These are phyloP conservation scores for Aspergillus aculeatus DNA, from an alignment of 2,329 filamentous ascomycete species.

Conservation along the genomic window DNA sequence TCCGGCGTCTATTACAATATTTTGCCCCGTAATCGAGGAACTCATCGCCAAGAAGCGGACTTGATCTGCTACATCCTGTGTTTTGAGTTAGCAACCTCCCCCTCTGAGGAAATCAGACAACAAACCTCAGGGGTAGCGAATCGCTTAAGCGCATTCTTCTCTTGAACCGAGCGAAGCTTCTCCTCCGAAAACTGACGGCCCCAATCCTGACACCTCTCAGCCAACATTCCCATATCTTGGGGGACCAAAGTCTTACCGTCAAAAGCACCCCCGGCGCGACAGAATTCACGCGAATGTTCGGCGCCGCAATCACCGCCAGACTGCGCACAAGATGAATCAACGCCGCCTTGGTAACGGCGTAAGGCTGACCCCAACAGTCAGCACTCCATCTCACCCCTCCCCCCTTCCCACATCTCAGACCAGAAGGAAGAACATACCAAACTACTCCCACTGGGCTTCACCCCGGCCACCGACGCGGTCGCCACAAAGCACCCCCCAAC, in stretches of 20 bases:
- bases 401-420: not conserved
- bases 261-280: slow-evolving; percentile 6
- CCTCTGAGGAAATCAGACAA: no score
- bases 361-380: not conserved
- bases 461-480: slow-evolving; percentile 63
- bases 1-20: slow-evolving; percentile 6
- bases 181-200: slow-evolving; percentile 4
- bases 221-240: not conserved
- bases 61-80: slow-evolving; percentile 8
- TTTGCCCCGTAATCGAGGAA: slow-evolving; percentile 3
- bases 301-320: slow-evolving; percentile 6
- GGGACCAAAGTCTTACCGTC: not conserved
- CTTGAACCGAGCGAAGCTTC: not conserved
- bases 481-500: slow-evolving; percentile 62
- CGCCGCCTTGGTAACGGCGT: slow-evolving; percentile 8
- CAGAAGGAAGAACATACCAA: slow-evolving; percentile 30
- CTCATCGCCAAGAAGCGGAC: not conserved
- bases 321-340: slow-evolving; percentile 8
- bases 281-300: slow-evolving; percentile 8
- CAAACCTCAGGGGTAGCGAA: slow-evolving; percentile 8
- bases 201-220: slow-evolving; percentile 4
- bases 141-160: slow-evolving; percentile 4
- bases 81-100: not conserved
- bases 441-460: slow-evolving; percentile 62
- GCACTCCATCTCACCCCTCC: not conserved